These are phyloP conservation scores for Saccharomycopsis synnaedendra DNA, from an alignment of 805 yeast genomes.

Conservation along the genomic window DNA sequence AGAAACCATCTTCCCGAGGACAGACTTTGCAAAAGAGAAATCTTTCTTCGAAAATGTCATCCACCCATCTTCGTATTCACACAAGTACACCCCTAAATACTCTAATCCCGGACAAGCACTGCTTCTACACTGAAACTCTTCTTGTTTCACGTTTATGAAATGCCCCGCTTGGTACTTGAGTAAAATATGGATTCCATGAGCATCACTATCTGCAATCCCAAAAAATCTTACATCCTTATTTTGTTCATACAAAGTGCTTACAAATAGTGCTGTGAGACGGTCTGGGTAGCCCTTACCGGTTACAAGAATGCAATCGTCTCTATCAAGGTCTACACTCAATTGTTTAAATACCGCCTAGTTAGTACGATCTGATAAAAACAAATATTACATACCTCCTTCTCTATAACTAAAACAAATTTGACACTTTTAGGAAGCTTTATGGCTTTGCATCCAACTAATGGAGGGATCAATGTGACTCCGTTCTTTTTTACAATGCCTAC, in stretches of 20 bases:
- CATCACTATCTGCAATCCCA: conserved; percentile 54
- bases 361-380: neutral
- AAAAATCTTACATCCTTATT: conserved; percentile 22
- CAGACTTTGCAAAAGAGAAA: neutral
- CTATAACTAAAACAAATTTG: conserved; percentile 31
- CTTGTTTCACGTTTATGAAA: no score
- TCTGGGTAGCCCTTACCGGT: conserved; percentile 73
- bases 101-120: conserved; percentile 5
- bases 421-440: conserved; percentile 7
- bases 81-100: conserved; percentile 17
- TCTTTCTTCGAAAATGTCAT: conserved; percentile 15
- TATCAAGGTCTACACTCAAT: conserved; percentile 24
- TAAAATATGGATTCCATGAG: conserved; percentile 53
- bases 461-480: conserved; percentile 29
- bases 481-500: conserved; percentile 5
- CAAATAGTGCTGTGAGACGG: conserved; percentile 35
- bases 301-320: conserved; percentile 25
- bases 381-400: conserved; percentile 29
- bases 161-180: conserved; percentile 17
- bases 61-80: conserved; percentile 17
- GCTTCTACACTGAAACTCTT: neutral
- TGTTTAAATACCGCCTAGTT: conserved; percentile 20
- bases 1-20: neutral
- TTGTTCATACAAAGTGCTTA: conserved; percentile 17
- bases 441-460: conserved; percentile 20